Base-by-base conservation (phyloP, 108 stramenopile genomes). In the Skeletonema tropicum region DNA sequence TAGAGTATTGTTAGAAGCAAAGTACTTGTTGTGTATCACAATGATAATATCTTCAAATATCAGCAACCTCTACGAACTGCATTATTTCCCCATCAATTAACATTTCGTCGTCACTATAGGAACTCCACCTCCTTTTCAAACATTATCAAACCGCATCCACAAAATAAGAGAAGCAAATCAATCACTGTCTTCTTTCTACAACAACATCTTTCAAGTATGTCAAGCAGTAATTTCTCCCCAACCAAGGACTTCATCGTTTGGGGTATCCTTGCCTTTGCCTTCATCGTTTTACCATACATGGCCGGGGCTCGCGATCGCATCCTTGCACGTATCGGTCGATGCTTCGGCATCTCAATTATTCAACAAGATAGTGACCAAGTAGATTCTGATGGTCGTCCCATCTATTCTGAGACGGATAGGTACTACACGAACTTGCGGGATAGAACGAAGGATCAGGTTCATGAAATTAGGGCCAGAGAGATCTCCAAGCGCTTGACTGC, bases 231-330 rank as follows among this genome's bases (percentile, higher is more conserved):
- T 19, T 49, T 21, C 19, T 49, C 17, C 4, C 19, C n/a, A 60
- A 5, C 21, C 21, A 49, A 49, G 2, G 71, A 48, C 31, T 64
- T 73, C n/a, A 52, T 73, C 48, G 57, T 73, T 14, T 73, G 71
- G 62, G 52, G 46, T 1, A 31, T 73, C 30, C 32, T 73, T 21
- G 62, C 63, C 21, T 19, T 63, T 0, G 23, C 52, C 8, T 73
- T 73, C 71, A 55, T 73, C 31, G 29, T 73, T 14, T 23, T 73
- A 13, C 71, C 71, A 25, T 49, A 6, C 14, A 6, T 73, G 10
- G 55, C 32, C 41, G n/a, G 10, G 15, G 19, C 13, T 1, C 63
- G 64, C 32, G 35, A 49, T 23, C 64, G 48, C 62, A 5, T 14
- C 14, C 0, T 38, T 7, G 33, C 4, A 36, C 64, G 35, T 41